Percentiles rank a stretch among this genome's conserved stretches.
Conservation (phyloP, 1,284 basidiomycete genomes). For the Ganoderma sinense region DNA sequence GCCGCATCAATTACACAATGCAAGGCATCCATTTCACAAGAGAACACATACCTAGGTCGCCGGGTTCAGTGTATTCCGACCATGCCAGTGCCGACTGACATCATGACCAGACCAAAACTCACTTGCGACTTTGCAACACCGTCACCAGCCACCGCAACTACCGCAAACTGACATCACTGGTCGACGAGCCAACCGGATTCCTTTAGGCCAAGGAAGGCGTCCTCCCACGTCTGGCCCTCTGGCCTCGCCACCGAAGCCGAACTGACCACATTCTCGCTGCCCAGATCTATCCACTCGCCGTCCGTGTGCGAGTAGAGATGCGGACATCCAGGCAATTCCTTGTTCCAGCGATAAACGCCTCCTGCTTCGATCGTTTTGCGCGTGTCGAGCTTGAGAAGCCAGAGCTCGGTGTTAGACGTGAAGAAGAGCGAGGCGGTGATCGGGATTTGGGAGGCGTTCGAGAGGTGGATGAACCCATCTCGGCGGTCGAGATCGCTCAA, state of each 20-base stretch:
- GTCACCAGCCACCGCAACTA: neutral
- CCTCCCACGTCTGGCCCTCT: constrained; percentile 39
- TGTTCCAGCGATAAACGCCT: constrained; percentile 48
- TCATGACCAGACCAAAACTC: neutral
- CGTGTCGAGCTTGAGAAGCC: constrained; percentile 54
- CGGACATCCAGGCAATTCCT: constrained; percentile 42
- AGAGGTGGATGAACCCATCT: constrained; percentile 69
- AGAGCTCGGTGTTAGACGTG: constrained; percentile 46
- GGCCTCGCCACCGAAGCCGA: constrained; percentile 33
- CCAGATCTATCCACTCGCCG: constrained; percentile 34
- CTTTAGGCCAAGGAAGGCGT: constrained; percentile 29
- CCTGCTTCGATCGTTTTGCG: constrained; percentile 51
- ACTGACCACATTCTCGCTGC: constrained; percentile 39
- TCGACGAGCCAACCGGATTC: constrained; percentile 37
- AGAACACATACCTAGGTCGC: neutral
- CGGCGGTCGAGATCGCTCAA: constrained; percentile 48
- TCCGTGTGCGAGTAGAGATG: constrained; percentile 52
- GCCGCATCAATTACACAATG: neutral
- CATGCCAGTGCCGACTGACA: neutral
- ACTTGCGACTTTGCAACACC: neutral
- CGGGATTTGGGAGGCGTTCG: constrained; percentile 61
- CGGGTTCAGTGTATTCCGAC: neutral
- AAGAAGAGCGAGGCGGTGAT: constrained; percentile 65
- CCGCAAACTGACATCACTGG: constrained; percentile 13
- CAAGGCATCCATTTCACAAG: neutral